Percentiles rank a stretch among this genome's conserved stretches.
These are phyloP conservation scores for Purshia tridentata DNA, from an alignment of 306 rosid genomes.

Conservation along the genomic window DNA sequence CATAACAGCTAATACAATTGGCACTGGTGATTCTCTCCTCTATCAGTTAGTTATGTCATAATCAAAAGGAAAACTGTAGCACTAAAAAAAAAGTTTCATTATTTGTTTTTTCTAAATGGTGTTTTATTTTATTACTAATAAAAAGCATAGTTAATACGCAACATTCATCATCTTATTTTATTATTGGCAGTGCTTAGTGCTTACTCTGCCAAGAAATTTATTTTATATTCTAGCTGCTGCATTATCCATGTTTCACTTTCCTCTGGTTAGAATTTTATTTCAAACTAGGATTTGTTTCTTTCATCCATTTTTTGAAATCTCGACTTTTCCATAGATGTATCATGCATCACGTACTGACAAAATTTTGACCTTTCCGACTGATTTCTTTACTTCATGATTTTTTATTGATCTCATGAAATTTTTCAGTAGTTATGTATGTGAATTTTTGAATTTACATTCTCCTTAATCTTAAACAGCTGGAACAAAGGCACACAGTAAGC, in stretches of 20 bases:
- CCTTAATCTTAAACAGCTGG: constrained; percentile 33
- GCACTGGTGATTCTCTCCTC: constrained; percentile 50
- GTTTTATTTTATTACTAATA: too few relatives aligned
- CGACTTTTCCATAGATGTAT: neutral
- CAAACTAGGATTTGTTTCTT: neutral
- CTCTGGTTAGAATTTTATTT: neutral
- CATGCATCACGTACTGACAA: neutral
- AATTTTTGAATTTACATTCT: neutral
- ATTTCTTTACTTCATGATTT: neutral
- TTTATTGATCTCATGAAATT: too few relatives aligned
- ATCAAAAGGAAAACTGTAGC: neutral
- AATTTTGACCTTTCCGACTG: neutral
- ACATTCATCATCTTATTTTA: too few relatives aligned
- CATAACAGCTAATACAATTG: constrained; percentile 44
- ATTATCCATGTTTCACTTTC: neutral
- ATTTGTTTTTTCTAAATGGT: neutral
- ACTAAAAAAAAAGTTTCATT: neutral
- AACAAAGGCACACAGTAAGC: constrained; percentile 6
- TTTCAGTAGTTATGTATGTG: neutral
- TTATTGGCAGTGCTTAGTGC: neutral
- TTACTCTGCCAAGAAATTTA: constrained; percentile 12
- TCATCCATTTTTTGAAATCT: neutral
- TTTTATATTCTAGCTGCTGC: constrained; percentile 11
- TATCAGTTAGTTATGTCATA: neutral
- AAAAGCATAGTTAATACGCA: too few relatives aligned